A percentile compares a stretch with the other conserved stretches of the same genome.
Evolutionary conservation across 371 early-diverging fungal genomes (phyloP).

Genomic region (Mucor mucedo): DNA sequence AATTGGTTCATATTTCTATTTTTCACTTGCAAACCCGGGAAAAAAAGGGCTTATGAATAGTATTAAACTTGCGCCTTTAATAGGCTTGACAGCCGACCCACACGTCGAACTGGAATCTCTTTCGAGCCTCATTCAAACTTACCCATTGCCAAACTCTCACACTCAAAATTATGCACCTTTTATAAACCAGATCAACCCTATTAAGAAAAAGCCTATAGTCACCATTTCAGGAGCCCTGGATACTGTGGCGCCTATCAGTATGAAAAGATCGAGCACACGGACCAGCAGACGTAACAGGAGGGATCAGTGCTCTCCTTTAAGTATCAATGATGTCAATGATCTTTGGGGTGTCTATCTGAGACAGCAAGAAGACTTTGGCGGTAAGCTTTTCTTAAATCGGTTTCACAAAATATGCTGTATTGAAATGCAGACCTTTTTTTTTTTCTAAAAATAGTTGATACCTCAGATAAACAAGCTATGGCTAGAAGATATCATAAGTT

Average conservation of each 20-base stretch:
- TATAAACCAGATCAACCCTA: background rate
- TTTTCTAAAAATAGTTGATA: slow-evolving; percentile 6
- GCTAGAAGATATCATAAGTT: background rate
- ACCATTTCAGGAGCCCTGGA: no score
- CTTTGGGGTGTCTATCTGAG: slow-evolving; percentile 2
- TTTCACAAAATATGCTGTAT: background rate
- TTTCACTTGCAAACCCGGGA: background rate
- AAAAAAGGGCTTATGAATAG: background rate
- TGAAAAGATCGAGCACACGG: background rate
- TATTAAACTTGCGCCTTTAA: background rate
- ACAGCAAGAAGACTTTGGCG: background rate
- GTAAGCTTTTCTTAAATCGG: slow-evolving; percentile 7
- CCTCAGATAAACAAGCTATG: background rate
- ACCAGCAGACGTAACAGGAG: background rate
- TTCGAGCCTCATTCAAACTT: background rate
- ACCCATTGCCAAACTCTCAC: background rate
- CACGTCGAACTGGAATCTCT: background rate
- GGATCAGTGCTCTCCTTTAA: background rate
- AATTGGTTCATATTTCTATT: background rate
- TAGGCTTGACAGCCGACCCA: background rate
- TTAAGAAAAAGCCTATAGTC: background rate
- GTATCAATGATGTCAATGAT: background rate
- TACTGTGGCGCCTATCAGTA: background rate
- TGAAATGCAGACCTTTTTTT: background rate
- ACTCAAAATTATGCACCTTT: background rate